Percentiles rank a stretch among this genome's conserved stretches.
Conservation (phyloP, 2,329 filamentous ascomycete species). For the Scytalidium sp. region DNA sequence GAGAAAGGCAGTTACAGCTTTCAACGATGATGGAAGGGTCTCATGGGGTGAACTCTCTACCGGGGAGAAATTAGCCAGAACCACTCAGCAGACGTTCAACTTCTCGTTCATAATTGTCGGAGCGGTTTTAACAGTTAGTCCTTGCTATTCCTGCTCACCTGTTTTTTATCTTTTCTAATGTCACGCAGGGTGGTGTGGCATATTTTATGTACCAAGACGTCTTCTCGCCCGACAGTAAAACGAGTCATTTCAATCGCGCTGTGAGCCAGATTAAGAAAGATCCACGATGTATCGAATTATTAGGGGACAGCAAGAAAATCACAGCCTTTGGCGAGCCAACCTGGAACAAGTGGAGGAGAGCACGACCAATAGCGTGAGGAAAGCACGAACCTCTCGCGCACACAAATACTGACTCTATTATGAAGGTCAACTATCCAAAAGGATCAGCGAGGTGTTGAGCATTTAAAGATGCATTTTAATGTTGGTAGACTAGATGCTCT, state of each 20-base stretch:
- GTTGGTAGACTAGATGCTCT: slow-evolving; percentile 40
- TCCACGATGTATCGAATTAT: slow-evolving; percentile 64
- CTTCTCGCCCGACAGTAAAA: slow-evolving; percentile 81
- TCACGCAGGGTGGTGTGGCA: slow-evolving; percentile 64
- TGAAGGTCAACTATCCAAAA: slow-evolving; percentile 62
- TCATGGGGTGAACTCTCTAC: slow-evolving; percentile 75
- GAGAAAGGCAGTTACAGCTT: slow-evolving; percentile 72
- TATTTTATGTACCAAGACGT: slow-evolving; percentile 81
- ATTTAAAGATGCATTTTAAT: slow-evolving; percentile 83
- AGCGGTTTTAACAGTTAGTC: slow-evolving; percentile 68
- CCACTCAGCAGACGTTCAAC: slow-evolving; percentile 90
- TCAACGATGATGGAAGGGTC: slow-evolving; percentile 81
- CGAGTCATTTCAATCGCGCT: slow-evolving; percentile 82
- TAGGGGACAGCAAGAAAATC: slow-evolving; percentile 75
- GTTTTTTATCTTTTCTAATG: slow-evolving; percentile 11
- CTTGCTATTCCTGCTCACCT: not conserved
- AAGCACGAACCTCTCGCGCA: not conserved
- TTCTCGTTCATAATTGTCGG: slow-evolving; percentile 75
- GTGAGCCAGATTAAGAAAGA: slow-evolving; percentile 77
- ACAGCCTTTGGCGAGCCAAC: slow-evolving; percentile 79
- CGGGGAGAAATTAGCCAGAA: slow-evolving; percentile 76
- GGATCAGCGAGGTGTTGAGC: slow-evolving; percentile 73
- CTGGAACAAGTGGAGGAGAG: slow-evolving; percentile 74
- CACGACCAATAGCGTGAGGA: slow-evolving; percentile 58
- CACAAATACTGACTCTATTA: slow-evolving; percentile 24